A percentile compares a stretch with the other conserved stretches of the same genome.
Conservation (phyloP, 2,329 filamentous ascomycete species). For the Simplicillium sp. region DNA sequence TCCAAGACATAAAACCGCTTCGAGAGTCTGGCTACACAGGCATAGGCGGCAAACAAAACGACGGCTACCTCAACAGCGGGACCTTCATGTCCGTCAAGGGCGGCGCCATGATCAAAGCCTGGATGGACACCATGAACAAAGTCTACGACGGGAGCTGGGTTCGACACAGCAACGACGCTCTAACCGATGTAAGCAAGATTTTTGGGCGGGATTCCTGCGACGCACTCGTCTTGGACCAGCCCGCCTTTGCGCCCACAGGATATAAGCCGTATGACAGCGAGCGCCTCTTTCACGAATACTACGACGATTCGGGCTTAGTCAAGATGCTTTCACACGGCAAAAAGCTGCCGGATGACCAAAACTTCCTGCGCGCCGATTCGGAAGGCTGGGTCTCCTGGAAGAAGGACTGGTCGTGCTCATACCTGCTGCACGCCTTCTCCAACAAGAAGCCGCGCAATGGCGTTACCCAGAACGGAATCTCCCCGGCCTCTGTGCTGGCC, state of each 20-base stretch:
- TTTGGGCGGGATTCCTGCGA: constrained; percentile 10
- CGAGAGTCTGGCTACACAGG: constrained; percentile 7
- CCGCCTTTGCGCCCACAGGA: constrained; percentile 14
- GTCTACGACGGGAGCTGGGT: constrained; percentile 17
- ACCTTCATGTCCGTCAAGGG: constrained; percentile 13
- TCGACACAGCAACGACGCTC: constrained; percentile 16
- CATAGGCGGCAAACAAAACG: constrained; percentile 9
- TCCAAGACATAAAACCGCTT: constrained; percentile 7
- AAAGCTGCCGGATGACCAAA: too few species aligned
- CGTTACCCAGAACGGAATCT: constrained; percentile 1
- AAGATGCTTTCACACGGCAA: too few species aligned
- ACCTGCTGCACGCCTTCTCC: constrained; percentile 9
- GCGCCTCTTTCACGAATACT: constrained; percentile 10
- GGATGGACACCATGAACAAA: constrained; percentile 14
- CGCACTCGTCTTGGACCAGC: constrained; percentile 14
- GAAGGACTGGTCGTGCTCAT: constrained; percentile 6
- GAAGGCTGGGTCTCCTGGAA: constrained; percentile 3
- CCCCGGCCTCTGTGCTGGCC: constrained; percentile 10
- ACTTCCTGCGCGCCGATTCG: too few species aligned
- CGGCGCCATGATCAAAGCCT: constrained; percentile 9
- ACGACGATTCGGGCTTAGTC: constrained; percentile 2
- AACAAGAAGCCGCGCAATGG: neutral
- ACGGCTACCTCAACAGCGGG: constrained; percentile 12
- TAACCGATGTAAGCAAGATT: constrained; percentile 34
- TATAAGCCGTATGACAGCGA: constrained; percentile 8